Evolutionary conservation across 2,329 filamentous ascomycete genomes (phyloP).

Genomic region (Neobulgaria alba): DNA sequence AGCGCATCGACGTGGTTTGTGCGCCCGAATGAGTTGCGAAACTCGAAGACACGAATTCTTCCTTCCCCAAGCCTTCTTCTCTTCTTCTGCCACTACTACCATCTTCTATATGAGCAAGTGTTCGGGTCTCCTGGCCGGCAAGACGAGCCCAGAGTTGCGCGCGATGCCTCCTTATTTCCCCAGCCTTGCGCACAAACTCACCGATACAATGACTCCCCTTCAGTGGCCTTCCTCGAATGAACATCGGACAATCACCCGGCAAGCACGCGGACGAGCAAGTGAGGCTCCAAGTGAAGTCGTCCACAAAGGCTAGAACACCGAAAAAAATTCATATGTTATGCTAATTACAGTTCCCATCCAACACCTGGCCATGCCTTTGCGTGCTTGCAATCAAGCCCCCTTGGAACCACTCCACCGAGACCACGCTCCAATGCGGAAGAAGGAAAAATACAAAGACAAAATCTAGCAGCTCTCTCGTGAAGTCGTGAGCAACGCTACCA

Average conservation of each 20-base stretch:
- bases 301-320: background rate
- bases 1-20: constrained; percentile 26
- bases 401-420: background rate
- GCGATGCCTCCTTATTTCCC: too few relatives aligned
- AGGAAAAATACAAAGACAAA: background rate
- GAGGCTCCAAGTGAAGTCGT: constrained; percentile 15
- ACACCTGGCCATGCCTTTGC: constrained; percentile 21
- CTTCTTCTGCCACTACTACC: too few relatives aligned
- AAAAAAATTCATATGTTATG: constrained; percentile 10
- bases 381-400: constrained; percentile 1
- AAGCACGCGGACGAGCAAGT: constrained; percentile 22
- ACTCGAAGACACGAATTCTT: constrained; percentile 14
- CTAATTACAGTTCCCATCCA: constrained; percentile 22
- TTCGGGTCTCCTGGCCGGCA: too few relatives aligned
- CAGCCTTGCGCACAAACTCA: background rate
- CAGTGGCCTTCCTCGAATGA: background rate
- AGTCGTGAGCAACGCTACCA: background rate
- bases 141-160: too few relatives aligned
- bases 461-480: background rate
- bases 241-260: background rate
- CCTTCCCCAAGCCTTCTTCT: too few relatives aligned
- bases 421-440: background rate
- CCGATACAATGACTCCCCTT: background rate
- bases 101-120: too few relatives aligned
- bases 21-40: constrained; percentile 6